phyloP scores from a whole-genome alignment of 106 monocot species.

The Dioscorea alata region DNA sequence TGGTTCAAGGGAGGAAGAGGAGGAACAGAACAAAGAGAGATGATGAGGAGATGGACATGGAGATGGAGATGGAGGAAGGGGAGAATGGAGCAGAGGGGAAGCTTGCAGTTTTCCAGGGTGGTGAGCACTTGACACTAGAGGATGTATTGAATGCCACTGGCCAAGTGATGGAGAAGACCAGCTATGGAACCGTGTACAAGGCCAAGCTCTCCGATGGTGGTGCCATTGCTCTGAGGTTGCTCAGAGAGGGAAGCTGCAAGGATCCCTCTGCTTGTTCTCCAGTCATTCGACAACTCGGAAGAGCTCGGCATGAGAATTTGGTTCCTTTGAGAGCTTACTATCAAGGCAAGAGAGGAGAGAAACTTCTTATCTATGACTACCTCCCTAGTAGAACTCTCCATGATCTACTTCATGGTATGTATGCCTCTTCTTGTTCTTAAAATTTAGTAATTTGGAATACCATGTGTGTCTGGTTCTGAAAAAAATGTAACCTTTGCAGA shows the following conservation, averaged over 20 bases:
- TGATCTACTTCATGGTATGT: slow-evolving; percentile 65
- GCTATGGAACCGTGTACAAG: slow-evolving; percentile 90
- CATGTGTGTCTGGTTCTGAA: neutral
- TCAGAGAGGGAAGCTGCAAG: slow-evolving; percentile 73
- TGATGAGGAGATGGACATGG: slow-evolving; percentile 28
- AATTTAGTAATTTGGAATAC: neutral
- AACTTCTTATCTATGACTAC: slow-evolving; percentile 93
- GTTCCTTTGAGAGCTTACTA: slow-evolving; percentile 80
- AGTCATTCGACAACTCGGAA: slow-evolving; percentile 52
- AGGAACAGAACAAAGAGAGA: slow-evolving; percentile 17
- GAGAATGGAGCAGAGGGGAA: slow-evolving; percentile 41
- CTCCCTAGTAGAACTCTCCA: slow-evolving; percentile 53
- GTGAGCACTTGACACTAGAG: slow-evolving; percentile 81
- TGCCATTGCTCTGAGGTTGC: slow-evolving; percentile 57
- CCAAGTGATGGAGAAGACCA: slow-evolving; percentile 90
- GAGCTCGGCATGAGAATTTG: slow-evolving; percentile 76
- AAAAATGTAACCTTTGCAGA: slow-evolving; percentile 14
- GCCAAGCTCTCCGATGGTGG: slow-evolving; percentile 85
- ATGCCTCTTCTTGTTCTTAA: neutral
- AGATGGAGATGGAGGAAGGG: slow-evolving; percentile 21
- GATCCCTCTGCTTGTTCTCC: slow-evolving; percentile 52
- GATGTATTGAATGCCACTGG: slow-evolving; percentile 87
- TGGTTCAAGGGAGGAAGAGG: slow-evolving; percentile 58
- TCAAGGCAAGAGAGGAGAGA: slow-evolving; percentile 87
- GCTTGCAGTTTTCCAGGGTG: slow-evolving; percentile 77